Conservation (phyloP, 306 rosid genomes). For the Datisca glomerata region DNA sequence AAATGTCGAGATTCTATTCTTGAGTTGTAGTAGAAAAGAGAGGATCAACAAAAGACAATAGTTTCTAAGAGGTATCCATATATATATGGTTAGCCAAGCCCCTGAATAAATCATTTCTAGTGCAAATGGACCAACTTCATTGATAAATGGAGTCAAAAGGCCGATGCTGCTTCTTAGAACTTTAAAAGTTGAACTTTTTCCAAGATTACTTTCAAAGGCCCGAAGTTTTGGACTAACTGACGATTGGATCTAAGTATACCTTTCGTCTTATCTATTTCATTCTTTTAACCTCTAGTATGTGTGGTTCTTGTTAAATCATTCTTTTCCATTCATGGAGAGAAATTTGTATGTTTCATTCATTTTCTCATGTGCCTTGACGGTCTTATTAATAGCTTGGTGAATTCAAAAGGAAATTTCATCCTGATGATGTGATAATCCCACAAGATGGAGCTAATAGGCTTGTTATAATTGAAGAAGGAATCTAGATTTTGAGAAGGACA, state of each 20-base stretch:
- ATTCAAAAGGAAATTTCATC: too few species aligned
- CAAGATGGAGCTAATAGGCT: too few species aligned
- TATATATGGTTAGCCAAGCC: conserved; percentile 77
- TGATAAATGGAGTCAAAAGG: conserved; percentile 76
- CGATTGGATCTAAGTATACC: conserved; percentile 71
- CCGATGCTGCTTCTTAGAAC: conserved; percentile 84
- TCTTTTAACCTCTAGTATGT: neutral
- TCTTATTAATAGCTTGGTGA: too few species aligned
- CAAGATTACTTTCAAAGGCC: conserved; percentile 91
- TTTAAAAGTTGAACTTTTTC: conserved; percentile 90
- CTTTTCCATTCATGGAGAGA: too few species aligned
- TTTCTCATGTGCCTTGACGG: too few species aligned
- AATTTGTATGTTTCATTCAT: too few species aligned
- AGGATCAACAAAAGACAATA: too few species aligned
- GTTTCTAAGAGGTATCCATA: conserved; percentile 87
- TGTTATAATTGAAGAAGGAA: too few species aligned
- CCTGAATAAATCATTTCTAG: conserved; percentile 74
- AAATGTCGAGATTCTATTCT: too few species aligned
- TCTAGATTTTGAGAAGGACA: too few species aligned
- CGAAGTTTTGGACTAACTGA: conserved; percentile 87
- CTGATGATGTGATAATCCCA: too few species aligned
- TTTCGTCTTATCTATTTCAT: conserved; percentile 13
- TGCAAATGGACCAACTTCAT: conserved; percentile 63
- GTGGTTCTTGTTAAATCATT: conserved; percentile 10
- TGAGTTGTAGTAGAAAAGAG: too few species aligned